Conservation (phyloP, 1,284 basidiomycete species). For the Trichosporon asahii region DNA sequence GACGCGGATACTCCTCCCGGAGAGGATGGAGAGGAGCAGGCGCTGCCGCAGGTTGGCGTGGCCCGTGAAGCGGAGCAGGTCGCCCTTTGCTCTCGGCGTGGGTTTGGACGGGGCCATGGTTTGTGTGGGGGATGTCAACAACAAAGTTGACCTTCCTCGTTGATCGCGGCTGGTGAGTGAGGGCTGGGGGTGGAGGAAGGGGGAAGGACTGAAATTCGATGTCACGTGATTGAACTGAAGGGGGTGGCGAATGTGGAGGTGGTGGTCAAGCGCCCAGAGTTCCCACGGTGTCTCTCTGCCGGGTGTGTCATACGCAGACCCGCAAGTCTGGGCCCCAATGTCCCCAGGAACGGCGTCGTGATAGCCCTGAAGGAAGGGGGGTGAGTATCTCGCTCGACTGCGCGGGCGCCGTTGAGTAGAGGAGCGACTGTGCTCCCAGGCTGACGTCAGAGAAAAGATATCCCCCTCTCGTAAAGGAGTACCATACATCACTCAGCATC, state of each 20-base stretch:
- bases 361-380: not conserved
- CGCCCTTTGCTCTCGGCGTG: constrained; percentile 20
- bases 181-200: not conserved
- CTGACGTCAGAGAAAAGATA: not conserved
- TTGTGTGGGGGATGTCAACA: not conserved
- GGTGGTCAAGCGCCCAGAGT: not conserved
- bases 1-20: constrained; percentile 79
- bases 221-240: constrained; percentile 5
- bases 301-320: not conserved
- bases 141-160: not conserved
- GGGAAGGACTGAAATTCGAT: constrained; percentile 1
- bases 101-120: constrained; percentile 11
- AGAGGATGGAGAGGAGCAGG: constrained; percentile 80
- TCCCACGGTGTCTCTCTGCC: not conserved
- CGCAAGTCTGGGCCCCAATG: not conserved
- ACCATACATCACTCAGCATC: not conserved
- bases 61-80: constrained; percentile 61
- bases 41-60: constrained; percentile 82
- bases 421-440: too few species aligned
- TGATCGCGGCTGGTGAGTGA: not conserved
- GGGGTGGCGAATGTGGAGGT: not conserved
- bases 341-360: not conserved
- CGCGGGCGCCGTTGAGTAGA: too few species aligned
- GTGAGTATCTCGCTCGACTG: not conserved
- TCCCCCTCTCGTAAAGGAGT: not conserved